Conservation (phyloP, 345 rosid species). For the Hirschfeldia incana region DNA sequence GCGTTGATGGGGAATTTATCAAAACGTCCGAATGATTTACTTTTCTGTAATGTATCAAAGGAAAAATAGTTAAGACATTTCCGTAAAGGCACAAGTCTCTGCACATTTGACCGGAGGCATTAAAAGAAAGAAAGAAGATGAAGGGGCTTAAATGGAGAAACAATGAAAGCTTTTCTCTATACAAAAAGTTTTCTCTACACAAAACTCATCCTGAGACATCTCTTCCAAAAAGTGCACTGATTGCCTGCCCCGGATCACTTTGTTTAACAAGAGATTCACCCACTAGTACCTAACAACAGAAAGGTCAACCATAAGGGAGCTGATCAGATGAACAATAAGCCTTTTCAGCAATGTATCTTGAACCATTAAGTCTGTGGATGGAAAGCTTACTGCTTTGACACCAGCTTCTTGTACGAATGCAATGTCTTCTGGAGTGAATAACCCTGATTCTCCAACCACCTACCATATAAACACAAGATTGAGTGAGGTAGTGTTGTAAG, state of each 20-base stretch:
- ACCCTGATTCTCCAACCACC: constrained; percentile 94
- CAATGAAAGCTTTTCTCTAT: constrained; percentile 23
- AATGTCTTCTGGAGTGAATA: constrained; percentile 82
- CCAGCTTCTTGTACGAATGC: constrained; percentile 90
- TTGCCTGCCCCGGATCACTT: constrained; percentile 67
- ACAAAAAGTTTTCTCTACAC: constrained; percentile 11
- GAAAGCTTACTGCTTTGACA: constrained; percentile 75
- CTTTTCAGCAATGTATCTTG: constrained; percentile 1
- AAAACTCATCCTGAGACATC: constrained; percentile 57
- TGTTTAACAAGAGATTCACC: constrained; percentile 93
- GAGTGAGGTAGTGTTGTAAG: background rate
- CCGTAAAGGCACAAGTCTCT: background rate
- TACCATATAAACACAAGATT: constrained; percentile 35
- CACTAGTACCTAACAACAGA: constrained; percentile 66
- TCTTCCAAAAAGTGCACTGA: constrained; percentile 73
- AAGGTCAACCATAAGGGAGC: background rate
- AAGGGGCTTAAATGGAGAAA: background rate
- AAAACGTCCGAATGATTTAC: background rate
- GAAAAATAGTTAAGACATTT: background rate
- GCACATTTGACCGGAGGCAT: background rate
- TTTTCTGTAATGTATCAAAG: background rate
- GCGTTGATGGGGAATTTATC: background rate
- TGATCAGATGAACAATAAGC: background rate
- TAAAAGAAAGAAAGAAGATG: background rate
- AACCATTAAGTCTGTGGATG: background rate